These are phyloP conservation scores for Paecilomyces sp. DNA, from an alignment of 2,329 filamentous ascomycete species.

Conservation along the genomic window DNA sequence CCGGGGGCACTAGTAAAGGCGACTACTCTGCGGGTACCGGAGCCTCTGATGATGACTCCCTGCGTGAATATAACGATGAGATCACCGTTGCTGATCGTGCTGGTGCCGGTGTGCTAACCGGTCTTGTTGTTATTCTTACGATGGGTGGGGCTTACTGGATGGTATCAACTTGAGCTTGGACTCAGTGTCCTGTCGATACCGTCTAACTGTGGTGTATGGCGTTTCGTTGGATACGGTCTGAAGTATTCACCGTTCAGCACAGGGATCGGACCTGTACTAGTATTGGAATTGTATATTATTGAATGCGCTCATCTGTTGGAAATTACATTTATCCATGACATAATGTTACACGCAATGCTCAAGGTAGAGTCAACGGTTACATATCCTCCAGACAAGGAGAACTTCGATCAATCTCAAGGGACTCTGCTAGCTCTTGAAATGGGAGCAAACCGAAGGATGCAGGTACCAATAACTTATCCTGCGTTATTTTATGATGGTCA, in stretches of 20 bases:
- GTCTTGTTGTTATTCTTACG: slow-evolving; percentile 11
- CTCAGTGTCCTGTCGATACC: background rate
- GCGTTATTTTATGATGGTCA: no score
- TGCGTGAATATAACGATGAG: background rate
- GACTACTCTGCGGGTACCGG: background rate
- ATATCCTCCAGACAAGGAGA: background rate
- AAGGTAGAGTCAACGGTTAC: background rate
- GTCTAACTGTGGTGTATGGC: background rate
- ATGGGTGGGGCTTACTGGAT: slow-evolving; percentile 17
- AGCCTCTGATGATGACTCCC: background rate
- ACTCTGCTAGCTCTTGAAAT: no score
- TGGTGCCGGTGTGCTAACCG: slow-evolving; percentile 17
- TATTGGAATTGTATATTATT: background rate
- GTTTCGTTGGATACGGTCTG: background rate
- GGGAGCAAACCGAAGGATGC: background rate
- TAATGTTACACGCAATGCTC: background rate
- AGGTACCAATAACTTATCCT: background rate
- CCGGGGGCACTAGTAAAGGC: background rate
- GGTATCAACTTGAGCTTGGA: slow-evolving; percentile 1
- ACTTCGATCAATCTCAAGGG: no score
- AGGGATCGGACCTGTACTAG: background rate
- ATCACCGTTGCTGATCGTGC: slow-evolving; percentile 15
- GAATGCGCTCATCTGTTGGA: background rate
- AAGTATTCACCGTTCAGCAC: background rate
- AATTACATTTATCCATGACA: background rate